Conservation (phyloP, 73 alveolate species). For the Paraurostyla sp. region DNA sequence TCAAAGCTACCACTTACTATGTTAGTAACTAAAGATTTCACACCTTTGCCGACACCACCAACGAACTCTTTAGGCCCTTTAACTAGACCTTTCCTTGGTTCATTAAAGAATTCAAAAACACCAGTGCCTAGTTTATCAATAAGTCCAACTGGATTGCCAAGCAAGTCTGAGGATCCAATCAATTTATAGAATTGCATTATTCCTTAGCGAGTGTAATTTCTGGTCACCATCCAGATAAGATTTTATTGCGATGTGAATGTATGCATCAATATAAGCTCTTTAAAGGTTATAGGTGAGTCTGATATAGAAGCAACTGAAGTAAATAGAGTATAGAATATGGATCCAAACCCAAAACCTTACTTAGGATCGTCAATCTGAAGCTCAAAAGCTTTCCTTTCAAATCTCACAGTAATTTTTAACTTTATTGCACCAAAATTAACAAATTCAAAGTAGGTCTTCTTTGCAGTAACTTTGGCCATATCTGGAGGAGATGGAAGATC, state of each 20-base stretch:
- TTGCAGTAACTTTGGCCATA: conserved; percentile 1
- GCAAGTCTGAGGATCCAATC: conserved; percentile 86
- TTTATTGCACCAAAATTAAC: conserved; percentile 72
- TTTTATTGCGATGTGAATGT: conserved; percentile 61
- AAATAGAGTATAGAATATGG: conserved; percentile 47
- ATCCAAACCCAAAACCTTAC: conserved; percentile 54
- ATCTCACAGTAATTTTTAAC: conserved; percentile 52
- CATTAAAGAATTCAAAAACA: conserved; percentile 92
- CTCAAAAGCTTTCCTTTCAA: conserved; percentile 66
- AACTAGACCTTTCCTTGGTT: conserved; percentile 92
- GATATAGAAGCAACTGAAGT: conserved; percentile 72
- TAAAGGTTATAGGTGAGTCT: conserved; percentile 71
- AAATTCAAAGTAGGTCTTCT: conserved; percentile 71
- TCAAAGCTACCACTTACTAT: conserved; percentile 90
- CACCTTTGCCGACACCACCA: conserved; percentile 95
- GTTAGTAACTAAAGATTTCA: conserved; percentile 77
- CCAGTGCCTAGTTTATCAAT: conserved; percentile 96
- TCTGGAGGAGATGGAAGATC: conserved; percentile 53
- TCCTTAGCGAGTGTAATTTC: conserved; percentile 84
- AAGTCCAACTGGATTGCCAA: conserved; percentile 96
- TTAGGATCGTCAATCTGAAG: conserved; percentile 24
- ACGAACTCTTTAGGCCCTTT: conserved; percentile 94
- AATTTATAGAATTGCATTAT: conserved; percentile 85
- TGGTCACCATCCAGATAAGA: conserved; percentile 22
- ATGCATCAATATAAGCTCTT: conserved; percentile 62